These are phyloP conservation scores for Colletotrichum lupini DNA, from an alignment of 2,329 filamentous ascomycete genomes.

Conservation along the genomic window DNA sequence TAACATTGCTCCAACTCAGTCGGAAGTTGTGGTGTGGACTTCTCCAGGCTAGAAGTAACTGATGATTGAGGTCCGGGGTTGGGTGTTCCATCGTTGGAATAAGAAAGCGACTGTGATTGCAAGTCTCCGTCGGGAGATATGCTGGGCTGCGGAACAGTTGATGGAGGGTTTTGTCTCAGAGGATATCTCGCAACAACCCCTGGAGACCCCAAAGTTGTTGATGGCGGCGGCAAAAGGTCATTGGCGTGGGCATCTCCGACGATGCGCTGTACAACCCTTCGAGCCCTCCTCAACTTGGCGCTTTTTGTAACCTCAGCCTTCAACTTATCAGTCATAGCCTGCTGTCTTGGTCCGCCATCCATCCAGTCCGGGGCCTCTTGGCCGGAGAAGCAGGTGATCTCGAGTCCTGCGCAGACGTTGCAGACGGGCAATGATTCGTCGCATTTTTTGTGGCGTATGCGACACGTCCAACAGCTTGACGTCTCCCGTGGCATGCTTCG, in stretches of 20 bases:
- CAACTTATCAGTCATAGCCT: slow-evolving; percentile 36
- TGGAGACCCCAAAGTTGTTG: too few relatives aligned
- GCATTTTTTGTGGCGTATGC: slow-evolving; percentile 71
- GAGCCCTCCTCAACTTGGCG: slow-evolving; percentile 46
- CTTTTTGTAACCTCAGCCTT: slow-evolving; percentile 38
- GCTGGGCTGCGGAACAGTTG: too few relatives aligned
- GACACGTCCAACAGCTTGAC: slow-evolving; percentile 69
- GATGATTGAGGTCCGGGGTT: too few relatives aligned
- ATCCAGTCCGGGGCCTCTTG: slow-evolving; percentile 67
- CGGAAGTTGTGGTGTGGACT: too few relatives aligned
- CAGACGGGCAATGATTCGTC: slow-evolving; percentile 65
- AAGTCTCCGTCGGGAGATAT: too few relatives aligned
- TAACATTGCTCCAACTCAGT: too few relatives aligned
- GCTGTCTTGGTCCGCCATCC: slow-evolving; percentile 50
- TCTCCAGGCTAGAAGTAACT: too few relatives aligned
- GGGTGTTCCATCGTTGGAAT: too few relatives aligned
- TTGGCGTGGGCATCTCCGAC: slow-evolving; percentile 1
- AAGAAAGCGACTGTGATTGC: too few relatives aligned
- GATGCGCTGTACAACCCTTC: slow-evolving; percentile 47
- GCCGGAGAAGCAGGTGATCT: slow-evolving; percentile 66
- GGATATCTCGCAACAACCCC: too few relatives aligned
- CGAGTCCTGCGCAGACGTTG: slow-evolving; percentile 59
- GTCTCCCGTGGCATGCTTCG: slow-evolving; percentile 36
- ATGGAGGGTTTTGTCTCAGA: too few relatives aligned
- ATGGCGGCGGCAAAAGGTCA: too few relatives aligned